Conservation (phyloP, 2,329 filamentous ascomycete genomes). For the Alternaria gaisen region DNA sequence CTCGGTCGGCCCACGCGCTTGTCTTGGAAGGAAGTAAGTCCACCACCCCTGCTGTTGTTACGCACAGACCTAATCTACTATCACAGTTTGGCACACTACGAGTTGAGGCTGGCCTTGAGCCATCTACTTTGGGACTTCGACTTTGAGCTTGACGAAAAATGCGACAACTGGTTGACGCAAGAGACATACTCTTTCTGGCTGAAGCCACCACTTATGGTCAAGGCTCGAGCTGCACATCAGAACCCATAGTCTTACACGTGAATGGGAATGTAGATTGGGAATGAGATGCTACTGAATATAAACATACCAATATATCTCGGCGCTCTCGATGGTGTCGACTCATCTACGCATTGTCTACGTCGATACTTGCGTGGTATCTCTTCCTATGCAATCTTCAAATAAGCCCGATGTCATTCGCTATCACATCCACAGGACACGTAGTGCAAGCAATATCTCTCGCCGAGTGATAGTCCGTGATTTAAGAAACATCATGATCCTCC, state of each 20-base stretch:
- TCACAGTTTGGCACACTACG: conserved; percentile 5
- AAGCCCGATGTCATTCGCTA: not conserved
- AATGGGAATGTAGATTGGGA: too few relatives aligned
- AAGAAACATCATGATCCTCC: not conserved
- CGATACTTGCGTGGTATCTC: not conserved
- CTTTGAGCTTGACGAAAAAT: conserved; percentile 5
- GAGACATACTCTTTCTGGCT: conserved; percentile 10
- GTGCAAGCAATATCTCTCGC: not conserved
- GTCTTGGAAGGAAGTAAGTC: conserved; percentile 12
- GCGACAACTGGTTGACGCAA: conserved; percentile 4
- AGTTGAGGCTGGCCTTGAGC: conserved; percentile 7
- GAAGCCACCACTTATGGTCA: conserved; percentile 9
- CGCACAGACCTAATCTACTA: not conserved
- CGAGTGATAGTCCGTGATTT: not conserved
- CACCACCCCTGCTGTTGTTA: not conserved
- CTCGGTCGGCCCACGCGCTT: conserved; percentile 9
- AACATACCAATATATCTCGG: not conserved
- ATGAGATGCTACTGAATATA: not conserved
- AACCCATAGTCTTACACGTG: not conserved
- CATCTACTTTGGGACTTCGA: conserved; percentile 7
- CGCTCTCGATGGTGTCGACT: not conserved
- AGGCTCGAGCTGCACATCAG: not conserved
- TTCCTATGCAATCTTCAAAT: not conserved
- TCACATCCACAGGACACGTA: not conserved
- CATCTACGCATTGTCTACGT: not conserved